These are phyloP conservation scores for Talaromyces islandicus DNA, from an alignment of 2,329 filamentous ascomycete genomes.

Conservation along the genomic window DNA sequence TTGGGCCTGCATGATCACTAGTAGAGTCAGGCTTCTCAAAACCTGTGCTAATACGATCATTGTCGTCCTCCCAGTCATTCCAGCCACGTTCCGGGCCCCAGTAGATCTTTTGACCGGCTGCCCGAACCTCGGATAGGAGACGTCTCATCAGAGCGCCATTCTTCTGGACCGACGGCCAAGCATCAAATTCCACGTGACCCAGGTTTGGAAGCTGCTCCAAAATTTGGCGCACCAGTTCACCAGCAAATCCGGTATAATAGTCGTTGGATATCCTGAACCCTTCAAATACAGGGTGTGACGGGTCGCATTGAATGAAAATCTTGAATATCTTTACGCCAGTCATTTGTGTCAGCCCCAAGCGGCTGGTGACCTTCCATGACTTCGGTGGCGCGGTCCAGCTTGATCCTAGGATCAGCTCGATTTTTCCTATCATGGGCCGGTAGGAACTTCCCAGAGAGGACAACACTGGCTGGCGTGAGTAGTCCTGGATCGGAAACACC, in stretches of 20 bases:
- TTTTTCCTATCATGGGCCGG: slow-evolving; percentile 44
- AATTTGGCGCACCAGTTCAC: slow-evolving; percentile 44
- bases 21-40: not conserved
- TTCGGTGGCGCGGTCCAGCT: slow-evolving; percentile 54
- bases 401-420: slow-evolving; percentile 54
- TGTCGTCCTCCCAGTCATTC: slow-evolving; percentile 24
- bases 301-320: slow-evolving; percentile 55
- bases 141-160: slow-evolving; percentile 46
- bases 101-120: slow-evolving; percentile 27
- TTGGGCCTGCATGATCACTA: not conserved
- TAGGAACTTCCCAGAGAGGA: slow-evolving; percentile 47
- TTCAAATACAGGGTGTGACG: slow-evolving; percentile 47
- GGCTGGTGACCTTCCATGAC: slow-evolving; percentile 46
- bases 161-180: slow-evolving; percentile 48
- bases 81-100: slow-evolving; percentile 37
- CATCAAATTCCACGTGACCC: slow-evolving; percentile 51
- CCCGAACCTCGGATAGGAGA: slow-evolving; percentile 34
- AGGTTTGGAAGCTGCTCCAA: slow-evolving; percentile 45
- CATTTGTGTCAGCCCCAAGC: slow-evolving; percentile 46
- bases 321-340: slow-evolving; percentile 44
- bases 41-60: not conserved
- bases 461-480: slow-evolving; percentile 39
- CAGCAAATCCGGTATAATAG: slow-evolving; percentile 54
- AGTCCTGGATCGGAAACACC: slow-evolving; percentile 48
- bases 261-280: slow-evolving; percentile 52